phyloP scores from a whole-genome alignment of 345 rosid species.

The Capsella bursapastoris region DNA sequence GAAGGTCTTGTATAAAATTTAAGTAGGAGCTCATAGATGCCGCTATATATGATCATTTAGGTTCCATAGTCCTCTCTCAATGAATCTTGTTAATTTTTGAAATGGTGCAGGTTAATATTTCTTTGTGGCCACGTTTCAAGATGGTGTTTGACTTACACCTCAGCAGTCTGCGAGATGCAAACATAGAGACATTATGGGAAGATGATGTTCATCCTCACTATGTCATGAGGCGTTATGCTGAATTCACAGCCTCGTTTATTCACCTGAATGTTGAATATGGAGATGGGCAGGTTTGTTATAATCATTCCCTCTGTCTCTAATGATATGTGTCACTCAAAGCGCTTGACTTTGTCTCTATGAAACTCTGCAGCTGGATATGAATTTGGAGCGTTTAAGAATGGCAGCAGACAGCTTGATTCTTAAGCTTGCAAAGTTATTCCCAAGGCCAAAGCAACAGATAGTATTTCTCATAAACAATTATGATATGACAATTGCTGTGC shows the following conservation, averaged over 20 bases:
- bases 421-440: conserved; percentile 79
- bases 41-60: not conserved
- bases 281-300: conserved; percentile 83
- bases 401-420: conserved; percentile 84
- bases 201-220: conserved; percentile 99
- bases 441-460: conserved; percentile 71
- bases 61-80: conserved; percentile 21
- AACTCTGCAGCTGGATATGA: conserved; percentile 84
- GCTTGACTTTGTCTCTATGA: conserved; percentile 16
- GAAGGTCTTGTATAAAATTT: conserved; percentile 12
- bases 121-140: conserved; percentile 98
- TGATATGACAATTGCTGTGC: conserved; percentile 90
- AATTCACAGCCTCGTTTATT: conserved; percentile 94
- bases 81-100: conserved; percentile 24
- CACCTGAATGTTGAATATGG: conserved; percentile 94
- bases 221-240: conserved; percentile 99
- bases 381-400: conserved; percentile 91
- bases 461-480: conserved; percentile 95
- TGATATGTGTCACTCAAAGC: conserved; percentile 10
- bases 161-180: conserved; percentile 89
- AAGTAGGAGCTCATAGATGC: not conserved
- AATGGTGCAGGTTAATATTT: conserved; percentile 80
- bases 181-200: conserved; percentile 85
- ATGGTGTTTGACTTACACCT: conserved; percentile 91
- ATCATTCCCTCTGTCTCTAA: conserved; percentile 16